Percentiles rank a stretch among this genome's conserved stretches.
phyloP scores from a whole-genome alignment of 495 filamentous ascomycete genomes.

The Podospora conica region DNA sequence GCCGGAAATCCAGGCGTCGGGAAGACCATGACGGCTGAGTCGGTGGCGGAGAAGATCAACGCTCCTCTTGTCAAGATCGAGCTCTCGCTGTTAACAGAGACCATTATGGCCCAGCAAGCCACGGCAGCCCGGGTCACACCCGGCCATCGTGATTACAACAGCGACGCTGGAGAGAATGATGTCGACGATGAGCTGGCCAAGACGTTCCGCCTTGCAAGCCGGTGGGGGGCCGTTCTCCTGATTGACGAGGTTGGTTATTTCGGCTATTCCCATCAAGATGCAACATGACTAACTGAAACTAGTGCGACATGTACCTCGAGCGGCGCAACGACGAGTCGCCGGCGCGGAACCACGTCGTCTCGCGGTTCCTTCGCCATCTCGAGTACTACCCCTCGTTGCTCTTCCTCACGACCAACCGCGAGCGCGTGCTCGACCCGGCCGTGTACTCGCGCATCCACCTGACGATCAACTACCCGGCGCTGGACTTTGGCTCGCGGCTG shows the following conservation, averaged over 20 bases:
- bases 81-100: conserved; percentile 7
- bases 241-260: no score
- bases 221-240: conserved; percentile 35
- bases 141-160: background rate
- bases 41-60: conserved; percentile 21
- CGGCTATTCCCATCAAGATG: no score
- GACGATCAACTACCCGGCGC: conserved; percentile 25
- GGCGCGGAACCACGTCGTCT: conserved; percentile 42
- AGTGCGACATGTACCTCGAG: conserved; percentile 31
- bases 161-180: background rate
- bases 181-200: background rate
- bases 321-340: conserved; percentile 15
- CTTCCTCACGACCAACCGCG: conserved; percentile 43
- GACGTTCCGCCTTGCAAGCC: conserved; percentile 18
- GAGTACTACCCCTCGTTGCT: conserved; percentile 46
- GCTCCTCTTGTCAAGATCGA: conserved; percentile 23
- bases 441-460: conserved; percentile 48
- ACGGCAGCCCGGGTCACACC: background rate
- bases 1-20: conserved; percentile 51
- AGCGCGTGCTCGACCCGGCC: conserved; percentile 38
- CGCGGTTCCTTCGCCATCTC: conserved; percentile 41
- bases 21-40: conserved; percentile 53
- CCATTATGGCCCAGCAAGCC: background rate
- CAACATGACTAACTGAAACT: no score
- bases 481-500: conserved; percentile 14